Conservation (phyloP, 1,284 basidiomycete species). For the Mycosarcoma maydis region DNA sequence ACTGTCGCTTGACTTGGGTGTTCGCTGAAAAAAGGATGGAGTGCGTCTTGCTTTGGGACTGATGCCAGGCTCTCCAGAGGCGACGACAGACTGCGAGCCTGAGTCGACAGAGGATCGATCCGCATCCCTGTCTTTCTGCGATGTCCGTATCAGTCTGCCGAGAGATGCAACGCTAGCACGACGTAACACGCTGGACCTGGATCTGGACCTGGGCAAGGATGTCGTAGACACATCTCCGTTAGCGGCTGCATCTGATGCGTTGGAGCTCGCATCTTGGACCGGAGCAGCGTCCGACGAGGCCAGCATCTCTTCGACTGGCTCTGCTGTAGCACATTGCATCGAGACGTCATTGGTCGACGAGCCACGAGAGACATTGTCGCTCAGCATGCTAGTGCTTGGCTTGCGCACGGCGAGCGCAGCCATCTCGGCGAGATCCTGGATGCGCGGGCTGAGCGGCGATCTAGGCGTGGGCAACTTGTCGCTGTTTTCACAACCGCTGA, state of each 20-base stretch:
- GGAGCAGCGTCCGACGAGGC: conserved; percentile 6
- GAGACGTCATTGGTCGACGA: conserved; percentile 33
- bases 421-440: conserved; percentile 40
- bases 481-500: conserved; percentile 24
- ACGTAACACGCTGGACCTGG: conserved; percentile 28
- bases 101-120: conserved; percentile 9
- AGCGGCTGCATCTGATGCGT: neutral
- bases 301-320: conserved; percentile 32
- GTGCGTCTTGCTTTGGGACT: conserved; percentile 49
- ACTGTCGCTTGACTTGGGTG: conserved; percentile 39
- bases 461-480: conserved; percentile 35
- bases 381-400: conserved; percentile 17
- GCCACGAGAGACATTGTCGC: conserved; percentile 19
- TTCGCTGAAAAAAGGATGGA: conserved; percentile 48
- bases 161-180: conserved; percentile 36
- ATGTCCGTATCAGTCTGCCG: conserved; percentile 25
- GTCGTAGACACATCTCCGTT: neutral
- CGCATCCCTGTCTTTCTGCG: conserved; percentile 29
- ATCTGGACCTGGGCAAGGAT: conserved; percentile 4
- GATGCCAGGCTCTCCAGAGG: conserved; percentile 22
- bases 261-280: neutral
- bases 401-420: conserved; percentile 37
- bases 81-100: conserved; percentile 13
- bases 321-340: conserved; percentile 12
- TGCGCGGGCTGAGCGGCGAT: conserved; percentile 42